Evolutionary conservation across 164 flowering plant genomes (phyloP).

Genomic region (Vitis labrusca): DNA sequence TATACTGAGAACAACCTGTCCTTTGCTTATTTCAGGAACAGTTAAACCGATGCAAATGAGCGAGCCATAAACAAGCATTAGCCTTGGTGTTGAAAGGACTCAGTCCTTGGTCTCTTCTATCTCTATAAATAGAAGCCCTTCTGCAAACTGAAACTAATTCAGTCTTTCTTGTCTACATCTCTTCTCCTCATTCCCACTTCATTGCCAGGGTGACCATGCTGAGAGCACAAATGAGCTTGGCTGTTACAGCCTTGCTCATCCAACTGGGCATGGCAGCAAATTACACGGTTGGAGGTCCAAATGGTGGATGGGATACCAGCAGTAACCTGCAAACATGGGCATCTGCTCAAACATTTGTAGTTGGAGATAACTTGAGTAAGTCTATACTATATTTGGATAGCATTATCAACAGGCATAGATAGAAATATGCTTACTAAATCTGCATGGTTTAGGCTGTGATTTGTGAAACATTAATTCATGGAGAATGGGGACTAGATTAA

Average conservation of each 20-base stretch:
- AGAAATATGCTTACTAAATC: no score
- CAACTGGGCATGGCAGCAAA: slow-evolving; percentile 37
- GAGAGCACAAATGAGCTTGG: slow-evolving; percentile 27
- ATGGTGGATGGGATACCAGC: slow-evolving; percentile 54
- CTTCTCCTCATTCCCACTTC: neutral
- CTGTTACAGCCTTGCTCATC: slow-evolving; percentile 32
- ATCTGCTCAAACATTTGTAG: slow-evolving; percentile 29
- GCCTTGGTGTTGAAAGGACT: neutral
- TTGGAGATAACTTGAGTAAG: slow-evolving; percentile 63
- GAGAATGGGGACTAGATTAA: neutral
- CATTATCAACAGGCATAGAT: neutral
- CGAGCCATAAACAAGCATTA: neutral
- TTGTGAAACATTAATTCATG: neutral
- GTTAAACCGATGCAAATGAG: neutral
- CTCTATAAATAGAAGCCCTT: slow-evolving; percentile 7
- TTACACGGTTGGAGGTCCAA: slow-evolving; percentile 50
- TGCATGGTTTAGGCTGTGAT: no score
- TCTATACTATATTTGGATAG: neutral
- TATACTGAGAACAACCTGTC: neutral
- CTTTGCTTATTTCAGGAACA: neutral
- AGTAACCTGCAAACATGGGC: slow-evolving; percentile 53
- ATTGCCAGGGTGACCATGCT: slow-evolving; percentile 15
- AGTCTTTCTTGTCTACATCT: neutral
- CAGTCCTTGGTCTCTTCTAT: neutral
- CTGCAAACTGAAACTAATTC: neutral